Base-by-base conservation (phyloP, 2,329 filamentous ascomycete species). In the Colletotrichum sp. region DNA sequence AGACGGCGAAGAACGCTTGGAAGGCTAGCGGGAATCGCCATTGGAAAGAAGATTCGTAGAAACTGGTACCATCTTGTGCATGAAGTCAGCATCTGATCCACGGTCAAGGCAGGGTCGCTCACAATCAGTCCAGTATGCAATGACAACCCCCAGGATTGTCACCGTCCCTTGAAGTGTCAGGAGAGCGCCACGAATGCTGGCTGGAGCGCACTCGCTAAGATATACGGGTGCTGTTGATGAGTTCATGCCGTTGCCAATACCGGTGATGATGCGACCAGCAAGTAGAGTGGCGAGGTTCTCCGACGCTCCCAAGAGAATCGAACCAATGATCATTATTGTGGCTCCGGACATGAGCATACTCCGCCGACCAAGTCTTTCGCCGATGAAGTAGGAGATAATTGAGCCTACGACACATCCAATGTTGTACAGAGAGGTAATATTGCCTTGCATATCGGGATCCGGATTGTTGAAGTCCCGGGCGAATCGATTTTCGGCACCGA, bases 161-260 rank as follows among this genome's bases (percentile, higher is more conserved):
- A 88, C 83, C 7, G 85, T 88, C 6, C 86, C 86, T 71, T 87
- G 87, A 4, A 89, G 87, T 24, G 88, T 88, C 55, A 91, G 87
- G 28, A 89, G 81, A 67, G 84, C 83, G 36, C 89, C 90, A 36
- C 89, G 85, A 60, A 87, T 86, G 30, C 84, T 81, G 2, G 87
- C 81, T 3, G 80, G 80, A 1, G 83, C 79, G 71, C 81, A 83
- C 48, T 43, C 39, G 39, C 39, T n/a, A 6, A 43, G 18, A n/a
- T n/a, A 43, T 18, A 43, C 39, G 9, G 39, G 39, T 43, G 39
- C 39, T 43, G 39, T 43, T 2, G 39, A 43, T 5, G 39, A 43
- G 39, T 43, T 43, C 18, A 43, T 43, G 18, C 39, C 39, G 5
- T 43, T 43, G 2, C 18, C 39, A 43, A 43, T 43, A 18, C 39